A percentile compares a stretch with the other conserved stretches of the same genome.
phyloP scores from a whole-genome alignment of 2,329 filamentous ascomycete species.

The Microascus cirrosus region DNA sequence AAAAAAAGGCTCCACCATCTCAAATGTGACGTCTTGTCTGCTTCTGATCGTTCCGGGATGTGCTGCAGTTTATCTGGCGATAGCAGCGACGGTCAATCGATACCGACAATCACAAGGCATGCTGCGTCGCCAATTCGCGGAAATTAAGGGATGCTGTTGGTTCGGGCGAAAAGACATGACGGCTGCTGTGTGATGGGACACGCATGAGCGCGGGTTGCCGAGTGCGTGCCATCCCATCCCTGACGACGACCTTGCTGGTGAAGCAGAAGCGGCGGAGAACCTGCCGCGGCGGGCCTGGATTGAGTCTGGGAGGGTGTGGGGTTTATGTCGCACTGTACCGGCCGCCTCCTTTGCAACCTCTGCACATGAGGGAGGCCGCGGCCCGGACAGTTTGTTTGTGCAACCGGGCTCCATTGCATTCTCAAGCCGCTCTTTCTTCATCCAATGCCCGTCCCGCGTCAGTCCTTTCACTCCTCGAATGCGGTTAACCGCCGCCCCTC shows the following conservation, averaged over 20 bases:
- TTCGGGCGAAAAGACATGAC: neutral
- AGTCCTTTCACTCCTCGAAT: neutral
- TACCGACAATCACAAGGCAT: neutral
- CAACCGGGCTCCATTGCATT: neutral
- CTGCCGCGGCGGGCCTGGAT: neutral
- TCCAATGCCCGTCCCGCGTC: neutral
- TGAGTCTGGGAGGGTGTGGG: neutral
- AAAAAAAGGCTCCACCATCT: neutral
- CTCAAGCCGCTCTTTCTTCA: neutral
- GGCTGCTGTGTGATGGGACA: neutral
- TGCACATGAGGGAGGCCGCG: neutral
- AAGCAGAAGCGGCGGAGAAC: too few species aligned
- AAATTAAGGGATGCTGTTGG: neutral
- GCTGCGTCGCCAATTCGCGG: neutral
- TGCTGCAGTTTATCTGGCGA: neutral
- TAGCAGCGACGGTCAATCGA: neutral
- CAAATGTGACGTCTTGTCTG: neutral
- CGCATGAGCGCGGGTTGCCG: neutral
- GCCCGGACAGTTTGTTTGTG: neutral
- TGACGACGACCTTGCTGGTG: neutral
- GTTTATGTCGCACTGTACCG: neutral
- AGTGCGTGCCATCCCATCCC: neutral
- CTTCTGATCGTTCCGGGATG: neutral
- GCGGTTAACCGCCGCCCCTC: neutral
- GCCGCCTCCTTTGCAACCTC: neutral